Conservation (phyloP, 2,329 filamentous ascomycete species). For the Daldinia sp. region DNA sequence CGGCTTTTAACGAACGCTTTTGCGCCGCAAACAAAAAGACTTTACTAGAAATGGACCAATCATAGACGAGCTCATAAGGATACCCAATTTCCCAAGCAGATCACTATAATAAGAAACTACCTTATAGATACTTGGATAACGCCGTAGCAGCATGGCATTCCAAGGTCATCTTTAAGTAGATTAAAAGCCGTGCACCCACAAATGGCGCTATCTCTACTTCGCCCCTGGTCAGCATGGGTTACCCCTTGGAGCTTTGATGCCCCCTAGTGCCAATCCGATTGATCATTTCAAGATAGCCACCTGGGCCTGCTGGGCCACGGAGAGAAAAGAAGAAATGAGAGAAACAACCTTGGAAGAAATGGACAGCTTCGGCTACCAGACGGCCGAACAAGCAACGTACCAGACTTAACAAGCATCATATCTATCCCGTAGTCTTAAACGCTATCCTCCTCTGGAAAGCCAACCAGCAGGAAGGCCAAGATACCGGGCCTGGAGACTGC, state of each 20-base stretch:
- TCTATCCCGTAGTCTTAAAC: slow-evolving; percentile 13
- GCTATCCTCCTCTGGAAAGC: slow-evolving; percentile 38
- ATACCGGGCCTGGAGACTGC: slow-evolving; percentile 17
- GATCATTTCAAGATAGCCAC: slow-evolving; percentile 16
- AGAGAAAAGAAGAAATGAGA: slow-evolving; percentile 10
- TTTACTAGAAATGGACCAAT: slow-evolving; percentile 18
- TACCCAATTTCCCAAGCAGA: slow-evolving; percentile 33
- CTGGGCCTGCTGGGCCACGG: no score
- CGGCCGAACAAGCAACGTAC: slow-evolving; percentile 23
- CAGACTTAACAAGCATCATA: neutral
- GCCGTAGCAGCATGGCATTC: neutral
- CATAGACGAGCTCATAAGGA: slow-evolving; percentile 11
- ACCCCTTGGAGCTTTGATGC: slow-evolving; percentile 16
- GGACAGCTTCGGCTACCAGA: slow-evolving; percentile 18
- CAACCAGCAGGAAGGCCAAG: slow-evolving; percentile 22
- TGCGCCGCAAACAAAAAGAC: slow-evolving; percentile 22
- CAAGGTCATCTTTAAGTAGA: slow-evolving; percentile 30
- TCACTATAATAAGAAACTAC: slow-evolving; percentile 31
- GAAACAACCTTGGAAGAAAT: neutral
- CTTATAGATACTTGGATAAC: slow-evolving; percentile 7
- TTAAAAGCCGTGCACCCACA: slow-evolving; percentile 20
- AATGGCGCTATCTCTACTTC: slow-evolving; percentile 30
- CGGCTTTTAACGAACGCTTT: neutral
- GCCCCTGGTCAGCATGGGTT: slow-evolving; percentile 21
- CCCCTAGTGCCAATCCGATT: slow-evolving; percentile 19